Evolutionary conservation across 1,139 yeast genomes (phyloP).

Genomic region (Geotrichum cucujoidarum): DNA sequence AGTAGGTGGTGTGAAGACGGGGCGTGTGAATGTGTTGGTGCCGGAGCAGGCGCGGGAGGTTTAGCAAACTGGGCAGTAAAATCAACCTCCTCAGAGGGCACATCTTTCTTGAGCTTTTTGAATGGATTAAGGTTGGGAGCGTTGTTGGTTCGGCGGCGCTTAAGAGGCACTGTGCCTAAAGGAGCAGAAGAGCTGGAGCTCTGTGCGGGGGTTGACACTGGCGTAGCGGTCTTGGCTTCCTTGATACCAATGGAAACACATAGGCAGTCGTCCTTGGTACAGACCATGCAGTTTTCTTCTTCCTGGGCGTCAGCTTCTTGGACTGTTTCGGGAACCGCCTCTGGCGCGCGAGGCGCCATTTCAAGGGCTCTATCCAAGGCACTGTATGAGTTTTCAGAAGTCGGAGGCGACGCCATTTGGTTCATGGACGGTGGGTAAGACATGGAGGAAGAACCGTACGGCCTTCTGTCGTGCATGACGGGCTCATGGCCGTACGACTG

Average conservation of each 20-base stretch:
- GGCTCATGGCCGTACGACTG: constrained; percentile 2
- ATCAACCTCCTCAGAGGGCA: constrained; percentile 30
- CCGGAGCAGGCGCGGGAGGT: neutral
- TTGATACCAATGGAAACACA: constrained; percentile 58
- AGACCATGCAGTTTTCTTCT: constrained; percentile 55
- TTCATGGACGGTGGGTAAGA: constrained; percentile 21
- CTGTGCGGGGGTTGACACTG: neutral
- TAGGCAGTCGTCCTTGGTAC: constrained; percentile 63
- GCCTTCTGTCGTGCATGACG: neutral
- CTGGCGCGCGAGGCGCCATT: constrained; percentile 30
- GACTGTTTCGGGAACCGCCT: constrained; percentile 15
- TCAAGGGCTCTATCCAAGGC: constrained; percentile 40
- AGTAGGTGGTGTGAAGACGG: neutral
- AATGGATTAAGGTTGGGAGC: constrained; percentile 9
- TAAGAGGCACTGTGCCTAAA: constrained; percentile 13
- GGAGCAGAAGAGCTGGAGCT: neutral
- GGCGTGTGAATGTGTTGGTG: neutral
- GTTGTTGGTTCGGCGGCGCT: constrained; percentile 8
- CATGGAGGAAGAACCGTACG: neutral
- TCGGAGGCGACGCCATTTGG: constrained; percentile 43
- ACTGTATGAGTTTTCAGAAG: constrained; percentile 31
- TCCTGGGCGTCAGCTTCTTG: neutral
- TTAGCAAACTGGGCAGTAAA: constrained; percentile 29
- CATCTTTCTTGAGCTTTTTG: constrained; percentile 9
- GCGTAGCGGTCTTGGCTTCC: neutral